Percentiles rank a stretch among this genome's conserved stretches.
Conservation (phyloP, 352 stramenopile species). For the Elongisporangium senticosum region DNA sequence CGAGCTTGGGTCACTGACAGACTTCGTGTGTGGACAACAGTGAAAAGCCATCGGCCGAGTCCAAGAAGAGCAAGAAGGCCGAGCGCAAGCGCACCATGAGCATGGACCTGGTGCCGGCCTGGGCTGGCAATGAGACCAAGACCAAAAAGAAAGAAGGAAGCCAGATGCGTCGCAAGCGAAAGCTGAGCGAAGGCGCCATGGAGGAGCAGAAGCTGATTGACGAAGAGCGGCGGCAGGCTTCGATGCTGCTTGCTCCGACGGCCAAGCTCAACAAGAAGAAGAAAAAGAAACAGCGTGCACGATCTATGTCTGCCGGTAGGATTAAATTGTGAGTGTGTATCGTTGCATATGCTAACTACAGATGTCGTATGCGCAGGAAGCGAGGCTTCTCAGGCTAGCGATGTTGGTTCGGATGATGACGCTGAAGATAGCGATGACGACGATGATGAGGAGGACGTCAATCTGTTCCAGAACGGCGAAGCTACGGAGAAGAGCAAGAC, state of each 20-base stretch:
- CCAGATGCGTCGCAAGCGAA: slow-evolving; percentile 74
- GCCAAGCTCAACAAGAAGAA: slow-evolving; percentile 34
- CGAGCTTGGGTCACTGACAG: background rate
- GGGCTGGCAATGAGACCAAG: slow-evolving; percentile 42
- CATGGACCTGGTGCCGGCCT: slow-evolving; percentile 60
- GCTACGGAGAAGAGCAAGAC: slow-evolving; percentile 9
- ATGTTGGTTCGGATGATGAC: slow-evolving; percentile 5
- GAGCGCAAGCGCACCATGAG: slow-evolving; percentile 55
- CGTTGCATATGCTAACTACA: background rate
- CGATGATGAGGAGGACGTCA: slow-evolving; percentile 30
- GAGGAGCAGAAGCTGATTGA: slow-evolving; percentile 66
- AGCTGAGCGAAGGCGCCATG: slow-evolving; percentile 73
- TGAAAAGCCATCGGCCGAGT: slow-evolving; percentile 3
- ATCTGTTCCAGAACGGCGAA: slow-evolving; percentile 44
- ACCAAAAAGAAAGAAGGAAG: slow-evolving; percentile 51
- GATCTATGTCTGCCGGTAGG: slow-evolving; percentile 6
- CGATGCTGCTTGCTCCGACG: slow-evolving; percentile 50
- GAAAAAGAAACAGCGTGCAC: slow-evolving; percentile 35
- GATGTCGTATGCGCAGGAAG: slow-evolving; percentile 8
- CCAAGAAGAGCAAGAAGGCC: slow-evolving; percentile 24
- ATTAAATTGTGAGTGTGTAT: background rate
- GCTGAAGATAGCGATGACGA: slow-evolving; percentile 22
- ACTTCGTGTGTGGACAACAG: background rate
- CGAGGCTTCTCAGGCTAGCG: slow-evolving; percentile 5
- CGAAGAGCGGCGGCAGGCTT: slow-evolving; percentile 63